A percentile compares a stretch with the other conserved stretches of the same genome.
These are phyloP conservation scores for Phaeosphaeriaceae sp. DNA, from an alignment of 2,329 filamentous ascomycete species.

Conservation along the genomic window DNA sequence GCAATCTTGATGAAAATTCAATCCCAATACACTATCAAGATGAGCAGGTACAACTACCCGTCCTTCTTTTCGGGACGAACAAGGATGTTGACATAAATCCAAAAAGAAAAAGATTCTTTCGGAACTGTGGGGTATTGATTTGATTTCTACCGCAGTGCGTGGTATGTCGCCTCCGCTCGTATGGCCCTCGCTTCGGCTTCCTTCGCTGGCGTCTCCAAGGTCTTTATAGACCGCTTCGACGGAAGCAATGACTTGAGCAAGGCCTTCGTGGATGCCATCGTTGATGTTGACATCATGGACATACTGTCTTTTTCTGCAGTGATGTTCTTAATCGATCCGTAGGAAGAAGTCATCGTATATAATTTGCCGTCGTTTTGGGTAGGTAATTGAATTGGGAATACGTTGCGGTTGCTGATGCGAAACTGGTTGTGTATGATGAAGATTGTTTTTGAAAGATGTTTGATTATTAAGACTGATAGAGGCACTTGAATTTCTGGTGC, in stretches of 20 bases:
- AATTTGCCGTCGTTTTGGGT: background rate
- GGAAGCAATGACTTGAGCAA: constrained; percentile 27
- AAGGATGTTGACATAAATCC: too few relatives aligned
- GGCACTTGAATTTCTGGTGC: too few relatives aligned
- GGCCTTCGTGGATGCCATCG: constrained; percentile 12
- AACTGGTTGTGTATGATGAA: background rate
- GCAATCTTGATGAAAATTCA: too few relatives aligned
- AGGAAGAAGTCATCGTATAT: constrained; percentile 7
- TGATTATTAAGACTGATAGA: too few relatives aligned
- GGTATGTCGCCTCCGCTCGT: constrained; percentile 25
- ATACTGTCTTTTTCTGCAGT: constrained; percentile 13
- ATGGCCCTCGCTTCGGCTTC: constrained; percentile 16
- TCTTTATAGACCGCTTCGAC: constrained; percentile 12
- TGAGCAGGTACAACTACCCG: background rate
- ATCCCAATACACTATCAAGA: too few relatives aligned
- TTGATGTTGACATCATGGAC: constrained; percentile 32
- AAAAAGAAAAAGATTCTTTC: too few relatives aligned
- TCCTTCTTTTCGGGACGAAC: too few relatives aligned
- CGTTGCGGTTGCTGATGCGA: too few relatives aligned
- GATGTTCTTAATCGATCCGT: constrained; percentile 2
- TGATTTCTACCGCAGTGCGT: constrained; percentile 11
- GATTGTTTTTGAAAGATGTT: background rate
- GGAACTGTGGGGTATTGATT: too few relatives aligned
- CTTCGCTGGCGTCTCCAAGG: constrained; percentile 9
- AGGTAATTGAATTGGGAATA: background rate